Base-by-base conservation (phyloP, 1,284 basidiomycete genomes). In the Naganishia albida region DNA sequence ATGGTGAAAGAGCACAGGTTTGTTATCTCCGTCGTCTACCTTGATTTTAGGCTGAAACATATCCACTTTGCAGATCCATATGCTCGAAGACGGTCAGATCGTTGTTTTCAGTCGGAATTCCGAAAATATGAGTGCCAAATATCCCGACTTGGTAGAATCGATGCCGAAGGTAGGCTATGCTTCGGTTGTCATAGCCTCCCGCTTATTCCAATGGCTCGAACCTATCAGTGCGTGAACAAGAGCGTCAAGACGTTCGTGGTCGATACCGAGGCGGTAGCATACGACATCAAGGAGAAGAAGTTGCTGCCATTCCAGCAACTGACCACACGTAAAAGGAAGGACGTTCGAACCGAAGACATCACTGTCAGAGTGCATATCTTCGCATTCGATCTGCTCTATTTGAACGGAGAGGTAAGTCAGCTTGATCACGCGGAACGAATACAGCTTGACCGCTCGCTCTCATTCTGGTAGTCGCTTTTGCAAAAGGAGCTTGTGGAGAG, bases 81-180 rank as follows among this genome's bases (percentile, higher is more conserved):
- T 84, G 75, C 80, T 92, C 50, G 85, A 87, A 52, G 85, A 91
- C 73, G 93, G 91, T 1, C 85, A 83, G 8, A 86, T 99, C 39
- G 84, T 85, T 15, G 88, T 99, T 43, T 99, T 98, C 80, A 95
- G 91, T 77, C 83, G 96, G 57, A 99, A 99, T 79, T 96, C 93
- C 40, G 96, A 99, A 78, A 93, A 99, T 75, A 99, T 99, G 96
- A 94, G 90, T 76, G 93, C 93, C 75, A 99, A 99, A 77, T 99
- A 99, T 80, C 96, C 95, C 0, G 96, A 99, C 81, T 82, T 99
- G 16, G 86, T 98, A 18, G 91, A 93, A 71, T 93, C 98, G 74
- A 83, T 98, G 39, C 93, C 94, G 1, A 84, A 85, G 53, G 93
- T 92, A 69, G 70, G 84, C 81, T 18, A 56, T 52, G 16, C 4